Percentiles rank a stretch among this genome's conserved stretches.
phyloP scores from a whole-genome alignment of 495 filamentous ascomycete species.

The Immersiella caudata region DNA sequence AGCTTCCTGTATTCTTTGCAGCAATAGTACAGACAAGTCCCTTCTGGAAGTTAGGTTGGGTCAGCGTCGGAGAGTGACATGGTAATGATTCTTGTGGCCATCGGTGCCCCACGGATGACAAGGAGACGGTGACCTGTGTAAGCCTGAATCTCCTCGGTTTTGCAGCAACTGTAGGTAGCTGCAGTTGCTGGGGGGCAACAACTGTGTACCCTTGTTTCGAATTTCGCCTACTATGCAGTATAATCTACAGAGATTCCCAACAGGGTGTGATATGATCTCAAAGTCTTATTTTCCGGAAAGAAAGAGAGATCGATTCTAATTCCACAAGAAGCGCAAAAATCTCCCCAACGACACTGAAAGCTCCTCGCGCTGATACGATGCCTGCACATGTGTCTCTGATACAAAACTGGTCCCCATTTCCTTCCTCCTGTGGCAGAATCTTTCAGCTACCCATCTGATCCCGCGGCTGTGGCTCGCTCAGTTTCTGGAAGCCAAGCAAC shows the following conservation, averaged over 20 bases:
- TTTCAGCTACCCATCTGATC: not conserved
- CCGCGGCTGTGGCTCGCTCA: constrained; percentile 26
- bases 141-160: too few relatives aligned
- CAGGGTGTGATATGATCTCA: too few relatives aligned
- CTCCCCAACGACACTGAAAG: not conserved
- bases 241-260: too few relatives aligned
- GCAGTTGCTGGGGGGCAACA: too few relatives aligned
- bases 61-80: not conserved
- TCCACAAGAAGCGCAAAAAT: not conserved
- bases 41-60: not conserved
- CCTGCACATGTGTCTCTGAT: not conserved
- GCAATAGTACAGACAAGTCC: not conserved
- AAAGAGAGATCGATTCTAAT: not conserved
- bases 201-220: too few relatives aligned
- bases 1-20: not conserved
- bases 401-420: not conserved
- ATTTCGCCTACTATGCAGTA: too few relatives aligned
- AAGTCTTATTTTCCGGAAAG: not conserved
- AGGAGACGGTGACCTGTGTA: too few relatives aligned
- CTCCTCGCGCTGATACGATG: not conserved
- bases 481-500: constrained; percentile 61
- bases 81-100: not conserved
- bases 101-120: not conserved
- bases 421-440: not conserved
- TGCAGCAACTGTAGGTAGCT: too few relatives aligned